Percentiles rank a stretch among this genome's conserved stretches.
These are phyloP conservation scores for Sextonia rubra DNA, from an alignment of 164 flowering plant genomes.

Conservation along the genomic window DNA sequence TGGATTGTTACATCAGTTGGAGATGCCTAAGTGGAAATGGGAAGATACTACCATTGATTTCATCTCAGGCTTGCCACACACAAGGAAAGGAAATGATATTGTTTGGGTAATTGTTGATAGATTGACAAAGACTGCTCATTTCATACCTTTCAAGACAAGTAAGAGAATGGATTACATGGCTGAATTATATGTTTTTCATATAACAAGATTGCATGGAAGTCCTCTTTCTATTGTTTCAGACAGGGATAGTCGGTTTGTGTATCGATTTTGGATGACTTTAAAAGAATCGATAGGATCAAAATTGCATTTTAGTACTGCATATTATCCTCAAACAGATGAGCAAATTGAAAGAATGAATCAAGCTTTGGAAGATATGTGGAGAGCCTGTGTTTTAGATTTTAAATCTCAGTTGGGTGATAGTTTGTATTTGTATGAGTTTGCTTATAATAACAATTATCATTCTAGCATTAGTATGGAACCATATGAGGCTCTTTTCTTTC, in stretches of 20 bases:
- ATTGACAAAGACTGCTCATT: background rate
- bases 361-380: background rate
- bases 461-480: background rate
- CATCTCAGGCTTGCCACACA: background rate
- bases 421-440: background rate
- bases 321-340: background rate
- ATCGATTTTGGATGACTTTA: background rate
- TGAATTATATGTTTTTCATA: background rate
- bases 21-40: background rate
- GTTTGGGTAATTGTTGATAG: background rate
- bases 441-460: background rate
- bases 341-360: background rate
- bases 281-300: background rate
- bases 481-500: background rate
- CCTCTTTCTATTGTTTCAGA: background rate
- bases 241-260: background rate
- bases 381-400: background rate
- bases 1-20: no score
- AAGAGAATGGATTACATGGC: background rate
- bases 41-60: background rate
- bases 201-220: background rate
- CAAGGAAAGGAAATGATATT: background rate
- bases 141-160: background rate
- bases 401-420: background rate
- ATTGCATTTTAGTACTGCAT: background rate